These are phyloP conservation scores for Scalesia atractyloides DNA, from an alignment of 129 eudicot genomes.

Conservation along the genomic window DNA sequence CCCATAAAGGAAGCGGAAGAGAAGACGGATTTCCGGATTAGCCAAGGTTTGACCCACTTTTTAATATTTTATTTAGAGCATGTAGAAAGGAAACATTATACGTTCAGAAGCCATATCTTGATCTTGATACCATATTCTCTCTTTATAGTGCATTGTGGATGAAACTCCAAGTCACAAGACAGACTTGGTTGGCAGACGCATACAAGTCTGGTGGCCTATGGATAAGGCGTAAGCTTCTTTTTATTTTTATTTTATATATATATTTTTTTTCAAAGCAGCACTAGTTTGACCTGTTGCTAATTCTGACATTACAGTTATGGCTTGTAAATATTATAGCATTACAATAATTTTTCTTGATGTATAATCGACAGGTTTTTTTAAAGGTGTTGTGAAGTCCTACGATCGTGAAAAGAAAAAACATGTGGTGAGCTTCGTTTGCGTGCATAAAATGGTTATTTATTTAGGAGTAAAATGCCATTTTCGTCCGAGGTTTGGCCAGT, in stretches of 20 bases:
- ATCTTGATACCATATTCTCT: background rate
- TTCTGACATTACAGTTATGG: background rate
- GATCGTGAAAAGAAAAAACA: constrained; percentile 77
- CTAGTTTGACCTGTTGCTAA: too few species aligned
- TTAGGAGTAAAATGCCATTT: too few species aligned
- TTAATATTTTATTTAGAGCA: background rate
- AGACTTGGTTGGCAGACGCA: constrained; percentile 73
- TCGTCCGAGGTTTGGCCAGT: too few species aligned
- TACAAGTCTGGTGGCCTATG: constrained; percentile 97
- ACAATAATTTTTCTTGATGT: constrained; percentile 20
- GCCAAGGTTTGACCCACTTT: constrained; percentile 58
- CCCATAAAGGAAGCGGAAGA: constrained; percentile 58
- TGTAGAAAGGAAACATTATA: constrained; percentile 3
- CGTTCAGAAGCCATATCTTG: background rate
- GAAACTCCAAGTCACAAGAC: constrained; percentile 40
- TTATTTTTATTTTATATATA: background rate
- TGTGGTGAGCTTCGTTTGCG: constrained; percentile 58
- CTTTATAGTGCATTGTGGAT: constrained; percentile 64
- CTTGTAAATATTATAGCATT: background rate
- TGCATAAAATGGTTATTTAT: constrained; percentile 9
- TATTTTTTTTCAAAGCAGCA: background rate
- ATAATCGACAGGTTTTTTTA: constrained; percentile 67
- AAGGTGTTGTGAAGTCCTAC: constrained; percentile 88
- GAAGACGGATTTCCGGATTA: constrained; percentile 61
- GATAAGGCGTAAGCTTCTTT: constrained; percentile 75